phyloP scores from a whole-genome alignment of 192 early-diverging fungal species.

The Gaertneriomyces sp. region DNA sequence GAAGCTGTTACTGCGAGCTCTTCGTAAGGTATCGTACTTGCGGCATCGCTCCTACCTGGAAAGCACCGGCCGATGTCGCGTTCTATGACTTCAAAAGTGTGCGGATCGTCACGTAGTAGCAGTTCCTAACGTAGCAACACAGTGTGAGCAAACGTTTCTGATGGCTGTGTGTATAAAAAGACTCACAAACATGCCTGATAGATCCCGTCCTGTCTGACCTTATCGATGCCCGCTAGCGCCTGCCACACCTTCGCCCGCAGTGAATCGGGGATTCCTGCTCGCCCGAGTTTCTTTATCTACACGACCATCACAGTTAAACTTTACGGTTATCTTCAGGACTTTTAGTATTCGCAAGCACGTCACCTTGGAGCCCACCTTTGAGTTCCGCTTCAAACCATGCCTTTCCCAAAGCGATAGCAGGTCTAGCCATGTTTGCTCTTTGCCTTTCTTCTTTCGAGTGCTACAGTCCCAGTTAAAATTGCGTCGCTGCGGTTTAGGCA shows the following conservation, averaged over 20 bases:
- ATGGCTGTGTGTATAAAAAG: not conserved
- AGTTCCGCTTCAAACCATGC: not conserved
- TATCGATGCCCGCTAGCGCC: constrained; percentile 53
- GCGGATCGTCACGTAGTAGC: constrained; percentile 33
- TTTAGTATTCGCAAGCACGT: constrained; percentile 1
- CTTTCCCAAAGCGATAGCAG: constrained; percentile 20
- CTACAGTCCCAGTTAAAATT: too few relatives aligned
- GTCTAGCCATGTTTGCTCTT: constrained; percentile 20
- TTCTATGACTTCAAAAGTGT: constrained; percentile 88
- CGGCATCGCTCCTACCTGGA: constrained; percentile 43
- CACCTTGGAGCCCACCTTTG: not conserved
- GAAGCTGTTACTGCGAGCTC: too few relatives aligned
- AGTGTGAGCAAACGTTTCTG: constrained; percentile 13
- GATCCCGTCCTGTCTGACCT: constrained; percentile 47
- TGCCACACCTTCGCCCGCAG: constrained; percentile 70
- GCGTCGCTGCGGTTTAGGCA: too few relatives aligned
- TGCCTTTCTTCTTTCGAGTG: not conserved
- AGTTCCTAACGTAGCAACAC: constrained; percentile 22
- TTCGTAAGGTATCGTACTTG: too few relatives aligned
- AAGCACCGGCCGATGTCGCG: constrained; percentile 84
- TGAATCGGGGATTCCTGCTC: constrained; percentile 66
- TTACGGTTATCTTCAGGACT: constrained; percentile 10
- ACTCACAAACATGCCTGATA: constrained; percentile 35
- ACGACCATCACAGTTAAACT: not conserved
- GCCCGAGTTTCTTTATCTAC: constrained; percentile 68